Evolutionary conservation across 108 stramenopile genomes (phyloP).

Genomic region (Cyclostephanos invisitatus): DNA sequence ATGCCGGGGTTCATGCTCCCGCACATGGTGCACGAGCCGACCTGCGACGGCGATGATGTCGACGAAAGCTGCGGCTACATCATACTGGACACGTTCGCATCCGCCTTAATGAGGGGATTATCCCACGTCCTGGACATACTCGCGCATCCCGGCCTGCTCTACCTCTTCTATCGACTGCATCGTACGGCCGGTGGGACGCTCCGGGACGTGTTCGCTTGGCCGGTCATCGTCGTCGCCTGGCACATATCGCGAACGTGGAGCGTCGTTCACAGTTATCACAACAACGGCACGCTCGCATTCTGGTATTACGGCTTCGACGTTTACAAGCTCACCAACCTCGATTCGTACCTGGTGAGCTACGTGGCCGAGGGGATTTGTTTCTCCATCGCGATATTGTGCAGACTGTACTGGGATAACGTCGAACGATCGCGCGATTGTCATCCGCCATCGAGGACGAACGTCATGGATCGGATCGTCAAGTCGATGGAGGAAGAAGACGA

Average conservation of each 20-base stretch:
- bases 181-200: slow-evolving; percentile 15
- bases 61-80: neutral
- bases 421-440: slow-evolving; percentile 26
- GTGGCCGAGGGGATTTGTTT: slow-evolving; percentile 50
- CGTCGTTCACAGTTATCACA: slow-evolving; percentile 49
- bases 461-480: neutral
- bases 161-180: slow-evolving; percentile 51
- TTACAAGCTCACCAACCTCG: slow-evolving; percentile 50
- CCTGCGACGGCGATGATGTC: neutral
- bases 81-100: slow-evolving; percentile 11
- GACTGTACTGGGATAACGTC: slow-evolving; percentile 14
- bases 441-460: slow-evolving; percentile 1
- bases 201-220: slow-evolving; percentile 41
- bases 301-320: slow-evolving; percentile 63
- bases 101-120: slow-evolving; percentile 30
- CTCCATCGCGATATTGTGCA: slow-evolving; percentile 16
- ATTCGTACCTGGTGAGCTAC: slow-evolving; percentile 56
- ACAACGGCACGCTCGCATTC: slow-evolving; percentile 28
- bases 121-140: slow-evolving; percentile 55
- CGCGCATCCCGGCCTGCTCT: slow-evolving; percentile 54
- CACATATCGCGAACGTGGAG: slow-evolving; percentile 52
- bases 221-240: slow-evolving; percentile 48
- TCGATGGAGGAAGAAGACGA: neutral
- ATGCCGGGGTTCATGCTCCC: slow-evolving; percentile 45
- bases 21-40: slow-evolving; percentile 21